Percentiles rank a stretch among this genome's conserved stretches.
phyloP scores from a whole-genome alignment of 345 rosid species.

The Bruguiera gymnorhiza region DNA sequence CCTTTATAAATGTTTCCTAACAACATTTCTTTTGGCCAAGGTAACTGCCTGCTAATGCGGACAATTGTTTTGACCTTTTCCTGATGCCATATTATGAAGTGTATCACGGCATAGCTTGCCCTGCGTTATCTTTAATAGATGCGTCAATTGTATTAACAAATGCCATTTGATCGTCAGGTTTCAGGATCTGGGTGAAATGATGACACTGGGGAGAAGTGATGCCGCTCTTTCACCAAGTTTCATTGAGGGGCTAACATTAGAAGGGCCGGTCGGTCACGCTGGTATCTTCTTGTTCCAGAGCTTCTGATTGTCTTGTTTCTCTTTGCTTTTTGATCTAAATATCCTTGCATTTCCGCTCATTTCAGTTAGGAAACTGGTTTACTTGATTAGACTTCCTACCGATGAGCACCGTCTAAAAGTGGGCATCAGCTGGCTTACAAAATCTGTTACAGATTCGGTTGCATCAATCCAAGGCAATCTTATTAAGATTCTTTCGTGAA shows the following conservation, averaged over 20 bases:
- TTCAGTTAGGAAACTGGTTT: slow-evolving; percentile 83
- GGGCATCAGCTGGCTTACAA: slow-evolving; percentile 86
- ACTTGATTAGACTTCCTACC: slow-evolving; percentile 80
- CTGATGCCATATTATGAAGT: neutral
- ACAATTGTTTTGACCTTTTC: neutral
- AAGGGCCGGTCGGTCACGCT: slow-evolving; percentile 82
- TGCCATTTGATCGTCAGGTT: slow-evolving; percentile 47
- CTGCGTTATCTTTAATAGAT: neutral
- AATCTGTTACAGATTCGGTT: slow-evolving; percentile 71
- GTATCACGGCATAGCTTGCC: neutral
- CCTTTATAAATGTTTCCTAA: no score
- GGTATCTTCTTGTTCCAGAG: slow-evolving; percentile 31
- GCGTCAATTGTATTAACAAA: neutral
- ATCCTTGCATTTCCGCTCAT: neutral
- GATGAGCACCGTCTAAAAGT: slow-evolving; percentile 90
- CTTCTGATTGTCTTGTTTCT: neutral
- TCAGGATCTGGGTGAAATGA: slow-evolving; percentile 95
- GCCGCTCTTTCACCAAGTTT: slow-evolving; percentile 88
- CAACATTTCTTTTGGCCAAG: no score
- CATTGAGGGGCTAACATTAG: slow-evolving; percentile 81
- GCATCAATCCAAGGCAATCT: slow-evolving; percentile 68
- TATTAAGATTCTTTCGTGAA: slow-evolving; percentile 56
- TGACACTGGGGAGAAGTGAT: slow-evolving; percentile 81
- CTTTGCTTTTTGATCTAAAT: neutral
- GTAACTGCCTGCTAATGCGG: no score